Base-by-base conservation (phyloP, 129 eudicot genomes). In the Tanacetum coccineum region DNA sequence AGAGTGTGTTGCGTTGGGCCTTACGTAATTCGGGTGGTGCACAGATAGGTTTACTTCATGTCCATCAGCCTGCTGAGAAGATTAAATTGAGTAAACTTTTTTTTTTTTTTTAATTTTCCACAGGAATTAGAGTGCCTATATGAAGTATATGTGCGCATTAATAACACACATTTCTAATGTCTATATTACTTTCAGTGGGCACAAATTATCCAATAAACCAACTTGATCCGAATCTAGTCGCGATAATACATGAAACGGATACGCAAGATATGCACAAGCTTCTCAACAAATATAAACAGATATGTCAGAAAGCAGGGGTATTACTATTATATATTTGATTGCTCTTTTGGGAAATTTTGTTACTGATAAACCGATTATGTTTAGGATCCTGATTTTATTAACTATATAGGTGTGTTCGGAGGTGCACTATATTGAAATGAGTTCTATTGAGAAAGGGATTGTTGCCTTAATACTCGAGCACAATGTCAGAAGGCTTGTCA, bases 371-470 rank as follows among this genome's bases (percentile, higher is more conserved):
- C 32, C 45, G 7, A 9, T 45, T 60, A 0, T 50, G 18, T 51
- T 3, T 54, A 74, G 63, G 53, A 73, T 71, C 66, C 36, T 5
- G 40, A 54, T 57, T 61, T 51, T 44, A 57, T 57, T 4, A 71
- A 73, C 67, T n/a, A 40, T 26, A 25, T 65, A 88, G 96, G 87
- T 74, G 28, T 65, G 19, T 25, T 87, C 83, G 4, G 91, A 82
- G 74, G 70, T 78, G 72, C 54, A 83, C 32, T 50, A 67, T 50
- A 73, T 80, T 71, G 98, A 86, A 71, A 84, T 61, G 82, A 80
- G 80, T 60, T 88, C 87, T n/a, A 63, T 88, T n/a, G 96, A 84
- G 82, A 82, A 88, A 81, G 96, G 98, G 15, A 80, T 88, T 54
- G 89, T 92, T 55, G 87, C 82, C 51, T 87, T 92, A 68, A 73